phyloP scores from a whole-genome alignment of 2,329 filamentous ascomycete genomes.

The Truncatella angustata region DNA sequence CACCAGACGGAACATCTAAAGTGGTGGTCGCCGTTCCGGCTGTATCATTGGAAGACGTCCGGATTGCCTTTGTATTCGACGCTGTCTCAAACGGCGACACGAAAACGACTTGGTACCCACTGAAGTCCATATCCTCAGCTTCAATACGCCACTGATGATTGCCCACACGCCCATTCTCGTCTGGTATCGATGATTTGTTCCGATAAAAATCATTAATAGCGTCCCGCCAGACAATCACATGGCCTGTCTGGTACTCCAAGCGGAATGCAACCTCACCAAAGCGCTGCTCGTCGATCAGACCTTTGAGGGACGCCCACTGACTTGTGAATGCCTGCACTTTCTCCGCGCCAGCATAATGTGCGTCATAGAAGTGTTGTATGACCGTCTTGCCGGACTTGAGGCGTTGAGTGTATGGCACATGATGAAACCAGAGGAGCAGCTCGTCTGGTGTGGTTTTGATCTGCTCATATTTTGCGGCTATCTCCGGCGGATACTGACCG shows the following conservation, averaged over 20 bases:
- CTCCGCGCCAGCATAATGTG: slow-evolving; percentile 53
- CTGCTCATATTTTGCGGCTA: slow-evolving; percentile 57
- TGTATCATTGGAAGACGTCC: no score
- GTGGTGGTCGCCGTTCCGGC: no score
- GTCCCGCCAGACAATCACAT: slow-evolving; percentile 69
- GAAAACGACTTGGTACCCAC: slow-evolving; percentile 52
- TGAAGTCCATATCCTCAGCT: slow-evolving; percentile 62
- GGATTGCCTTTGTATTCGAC: no score
- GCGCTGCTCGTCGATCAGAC: slow-evolving; percentile 57
- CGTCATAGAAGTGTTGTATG: slow-evolving; percentile 54
- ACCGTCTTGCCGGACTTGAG: slow-evolving; percentile 65
- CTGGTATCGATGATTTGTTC: slow-evolving; percentile 59
- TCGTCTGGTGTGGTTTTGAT: slow-evolving; percentile 65
- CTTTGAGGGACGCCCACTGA: slow-evolving; percentile 54
- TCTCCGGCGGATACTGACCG: slow-evolving; percentile 63
- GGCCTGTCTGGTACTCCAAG: slow-evolving; percentile 65
- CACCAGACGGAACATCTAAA: no score
- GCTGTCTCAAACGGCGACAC: slow-evolving; percentile 60
- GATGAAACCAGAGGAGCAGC: slow-evolving; percentile 72
- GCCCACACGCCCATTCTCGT: slow-evolving; percentile 53
- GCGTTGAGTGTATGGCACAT: slow-evolving; percentile 64
- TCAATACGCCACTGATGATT: slow-evolving; percentile 66
- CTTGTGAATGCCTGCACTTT: slow-evolving; percentile 55
- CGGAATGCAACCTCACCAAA: slow-evolving; percentile 58
- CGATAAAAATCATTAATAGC: slow-evolving; percentile 63